Conservation (phyloP, 2,329 filamentous ascomycete genomes). For the Pezicula rhizophila region DNA sequence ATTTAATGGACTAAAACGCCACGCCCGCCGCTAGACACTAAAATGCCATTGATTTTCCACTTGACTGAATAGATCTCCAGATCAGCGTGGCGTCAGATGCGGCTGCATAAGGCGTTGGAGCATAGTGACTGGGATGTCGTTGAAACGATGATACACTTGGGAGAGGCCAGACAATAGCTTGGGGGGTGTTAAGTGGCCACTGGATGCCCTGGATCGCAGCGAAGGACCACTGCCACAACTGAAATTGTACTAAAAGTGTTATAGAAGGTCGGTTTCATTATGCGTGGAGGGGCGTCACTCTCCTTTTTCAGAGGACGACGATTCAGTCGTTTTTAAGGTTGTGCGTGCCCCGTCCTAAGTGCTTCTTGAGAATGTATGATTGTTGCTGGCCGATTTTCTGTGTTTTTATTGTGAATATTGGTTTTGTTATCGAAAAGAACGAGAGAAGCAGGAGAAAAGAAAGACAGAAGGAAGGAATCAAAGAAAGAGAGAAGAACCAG, state of each 20-base stretch:
- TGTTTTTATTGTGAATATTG: not conserved
- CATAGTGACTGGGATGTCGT: not conserved
- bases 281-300: slow-evolving; percentile 7
- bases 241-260: not conserved
- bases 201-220: slow-evolving; percentile 3
- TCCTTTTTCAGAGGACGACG: slow-evolving; percentile 1
- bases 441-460: not conserved
- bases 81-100: not conserved
- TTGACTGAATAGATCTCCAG: not conserved
- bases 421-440: not conserved
- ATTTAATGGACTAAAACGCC: not conserved
- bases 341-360: not conserved
- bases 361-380: not conserved
- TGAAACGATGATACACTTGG: not conserved
- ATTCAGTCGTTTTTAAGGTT: slow-evolving; percentile 6
- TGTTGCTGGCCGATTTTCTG: too few relatives aligned
- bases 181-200: not conserved
- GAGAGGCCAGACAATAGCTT: not conserved
- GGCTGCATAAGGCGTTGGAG: not conserved
- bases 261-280: slow-evolving; percentile 15
- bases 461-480: not conserved
- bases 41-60: not conserved
- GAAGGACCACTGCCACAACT: slow-evolving; percentile 8
- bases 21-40: not conserved
- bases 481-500: not conserved